These are phyloP conservation scores for Boletus vermiculosoides DNA, from an alignment of 768 basidiomycete genomes.

Conservation along the genomic window DNA sequence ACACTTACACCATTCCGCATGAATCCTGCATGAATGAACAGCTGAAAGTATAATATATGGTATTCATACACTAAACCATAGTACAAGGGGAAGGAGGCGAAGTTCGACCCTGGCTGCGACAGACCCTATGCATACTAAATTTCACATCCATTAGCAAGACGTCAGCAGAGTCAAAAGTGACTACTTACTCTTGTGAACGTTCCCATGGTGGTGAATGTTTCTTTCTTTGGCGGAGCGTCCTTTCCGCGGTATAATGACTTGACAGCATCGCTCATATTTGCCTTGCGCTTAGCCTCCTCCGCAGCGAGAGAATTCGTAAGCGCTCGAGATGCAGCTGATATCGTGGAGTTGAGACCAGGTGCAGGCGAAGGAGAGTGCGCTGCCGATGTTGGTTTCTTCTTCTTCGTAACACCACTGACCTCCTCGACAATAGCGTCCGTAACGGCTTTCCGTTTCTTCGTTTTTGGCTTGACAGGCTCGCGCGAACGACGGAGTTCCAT, in stretches of 20 bases:
- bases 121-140: constrained; percentile 22
- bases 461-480: constrained; percentile 51
- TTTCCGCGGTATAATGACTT: constrained; percentile 68
- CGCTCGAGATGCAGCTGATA: constrained; percentile 59
- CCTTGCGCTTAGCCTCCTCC: constrained; percentile 83
- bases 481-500: constrained; percentile 60
- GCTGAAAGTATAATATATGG: background rate
- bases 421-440: constrained; percentile 26
- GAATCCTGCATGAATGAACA: background rate
- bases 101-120: background rate
- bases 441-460: constrained; percentile 63
- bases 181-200: constrained; percentile 85
- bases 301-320: constrained; percentile 70
- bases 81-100: background rate
- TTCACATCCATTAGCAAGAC: constrained; percentile 2
- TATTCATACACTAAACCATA: constrained; percentile 11
- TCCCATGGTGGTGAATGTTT: constrained; percentile 89
- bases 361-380: constrained; percentile 25
- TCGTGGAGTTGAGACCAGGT: constrained; percentile 43
- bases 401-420: constrained; percentile 42
- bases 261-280: constrained; percentile 82
- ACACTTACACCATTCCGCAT: background rate
- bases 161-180: background rate
- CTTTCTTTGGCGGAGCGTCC: constrained; percentile 61
- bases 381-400: constrained; percentile 30